Base-by-base conservation (phyloP, 2,329 filamentous ascomycete genomes). In the Calonectria pteridis region DNA sequence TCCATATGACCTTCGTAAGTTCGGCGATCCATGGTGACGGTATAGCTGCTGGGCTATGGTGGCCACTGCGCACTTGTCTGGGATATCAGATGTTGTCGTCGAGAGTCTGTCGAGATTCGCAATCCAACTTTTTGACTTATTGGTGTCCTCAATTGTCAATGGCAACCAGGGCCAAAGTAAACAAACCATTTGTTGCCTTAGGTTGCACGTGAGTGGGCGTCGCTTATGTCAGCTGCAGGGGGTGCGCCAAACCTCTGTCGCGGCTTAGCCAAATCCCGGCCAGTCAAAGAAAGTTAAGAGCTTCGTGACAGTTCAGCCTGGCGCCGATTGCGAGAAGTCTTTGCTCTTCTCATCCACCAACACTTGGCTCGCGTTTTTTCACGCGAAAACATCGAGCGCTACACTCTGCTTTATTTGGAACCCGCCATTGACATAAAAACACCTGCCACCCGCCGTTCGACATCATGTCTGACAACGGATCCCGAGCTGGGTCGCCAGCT, bases 1-100 rank as follows among this genome's bases (percentile, higher is more conserved):
- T 93, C 91, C 91, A 93, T 93, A 75, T 86, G 91, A 74, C 89
- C 86, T 83, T 93, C 91, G 76, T 86, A 89, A 2, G 88, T 91
- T 78, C 91, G 86, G 77, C 87, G 86, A 68, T 90, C 87, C 87
- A 90, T 91, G 77, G 68, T 76, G 69, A 66, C 51, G 66, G 65
- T 29, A 55, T 31, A 71, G 67, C 59, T 71, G 69, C 29, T 51
- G 2, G 62, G n/a, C 51, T 74, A 68, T 68, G 71, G 58, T 72
- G 75, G 74, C 50, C 49, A 35, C 65, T 74, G 74, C 62, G 62
- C 43, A 50, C 31, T 49, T 53, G 46, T 64, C 46, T 29, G 65
- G 55, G 70, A 66, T 64, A 64, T n/a, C 26, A 40, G 35, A 26
- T 43, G 71, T 63, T 65, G 49, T 53, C 67, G 69, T 67, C 71